Evolutionary conservation across 208 protist species (phyloP).

Genomic region (Tritrichomonas musculus): DNA sequence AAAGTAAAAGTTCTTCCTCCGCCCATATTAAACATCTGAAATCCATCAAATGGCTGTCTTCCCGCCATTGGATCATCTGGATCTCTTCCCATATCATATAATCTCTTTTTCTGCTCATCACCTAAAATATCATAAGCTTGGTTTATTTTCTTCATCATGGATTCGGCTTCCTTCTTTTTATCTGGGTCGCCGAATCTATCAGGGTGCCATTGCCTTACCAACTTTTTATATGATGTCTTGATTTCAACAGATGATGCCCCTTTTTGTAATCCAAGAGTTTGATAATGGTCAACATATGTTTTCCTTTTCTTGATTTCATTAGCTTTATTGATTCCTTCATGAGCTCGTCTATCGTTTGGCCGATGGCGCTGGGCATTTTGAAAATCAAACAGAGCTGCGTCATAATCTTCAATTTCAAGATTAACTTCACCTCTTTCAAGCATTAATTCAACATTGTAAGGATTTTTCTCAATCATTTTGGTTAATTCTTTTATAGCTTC

Average conservation of each 20-base stretch:
- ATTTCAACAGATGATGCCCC: background rate
- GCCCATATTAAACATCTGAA: background rate
- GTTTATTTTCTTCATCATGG: background rate
- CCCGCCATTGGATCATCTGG: background rate
- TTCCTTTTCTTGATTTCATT: background rate
- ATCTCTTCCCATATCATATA: background rate
- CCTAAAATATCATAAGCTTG: background rate
- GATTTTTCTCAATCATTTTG: background rate
- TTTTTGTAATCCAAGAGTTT: background rate
- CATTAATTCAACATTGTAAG: background rate
- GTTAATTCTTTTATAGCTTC: background rate
- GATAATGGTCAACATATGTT: background rate
- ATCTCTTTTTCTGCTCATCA: background rate
- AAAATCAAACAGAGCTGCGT: slow-evolving; percentile 6
- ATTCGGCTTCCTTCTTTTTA: background rate
- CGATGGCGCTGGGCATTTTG: background rate
- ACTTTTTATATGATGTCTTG: background rate
- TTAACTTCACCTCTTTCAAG: background rate
- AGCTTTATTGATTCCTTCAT: background rate
- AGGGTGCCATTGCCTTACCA: background rate
- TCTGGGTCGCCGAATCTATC: background rate
- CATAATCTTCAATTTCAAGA: background rate
- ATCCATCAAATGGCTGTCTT: background rate
- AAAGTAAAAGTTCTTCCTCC: background rate
- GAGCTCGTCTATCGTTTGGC: background rate